phyloP scores from a whole-genome alignment of 129 eudicot genomes.

The Flaveria trinervia region DNA sequence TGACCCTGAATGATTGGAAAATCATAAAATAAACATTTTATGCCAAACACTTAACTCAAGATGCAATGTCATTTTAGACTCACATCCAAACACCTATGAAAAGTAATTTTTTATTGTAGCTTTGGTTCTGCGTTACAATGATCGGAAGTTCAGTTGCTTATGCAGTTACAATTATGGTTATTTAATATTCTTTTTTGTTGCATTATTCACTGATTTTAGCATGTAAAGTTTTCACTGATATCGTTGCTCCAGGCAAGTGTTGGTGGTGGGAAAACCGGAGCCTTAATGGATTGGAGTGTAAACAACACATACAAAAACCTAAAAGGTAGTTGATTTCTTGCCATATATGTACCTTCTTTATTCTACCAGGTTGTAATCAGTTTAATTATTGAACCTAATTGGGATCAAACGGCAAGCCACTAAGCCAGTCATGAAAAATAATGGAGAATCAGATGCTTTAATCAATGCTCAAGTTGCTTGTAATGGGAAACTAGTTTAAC shows the following conservation, averaged over 20 bases:
- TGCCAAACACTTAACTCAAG: constrained; percentile 13
- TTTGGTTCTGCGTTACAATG: not conserved
- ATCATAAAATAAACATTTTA: not conserved
- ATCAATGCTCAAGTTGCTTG: not conserved
- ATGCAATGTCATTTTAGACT: constrained; percentile 5
- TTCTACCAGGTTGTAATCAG: not conserved
- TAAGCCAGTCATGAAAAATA: constrained; percentile 3
- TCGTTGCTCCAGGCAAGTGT: constrained; percentile 45
- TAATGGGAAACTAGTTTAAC: not conserved
- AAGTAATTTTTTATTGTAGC: not conserved
- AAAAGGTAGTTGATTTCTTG: constrained; percentile 56
- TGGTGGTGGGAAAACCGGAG: constrained; percentile 46
- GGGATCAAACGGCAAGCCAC: not conserved
- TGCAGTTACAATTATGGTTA: not conserved
- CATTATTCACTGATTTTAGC: constrained; percentile 10
- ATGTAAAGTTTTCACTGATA: constrained; percentile 22
- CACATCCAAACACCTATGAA: not conserved
- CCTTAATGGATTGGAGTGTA: constrained; percentile 78
- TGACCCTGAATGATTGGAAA: constrained; percentile 5
- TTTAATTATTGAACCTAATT: constrained; percentile 4
- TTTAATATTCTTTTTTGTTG: constrained; percentile 5
- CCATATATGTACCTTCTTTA: constrained; percentile 10
- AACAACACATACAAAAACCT: constrained; percentile 47
- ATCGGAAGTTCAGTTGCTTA: not conserved
- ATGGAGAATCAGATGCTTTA: constrained; percentile 18